These are phyloP conservation scores for Cryptosporidium andersoni DNA, from an alignment of 169 alveolate species.

Conservation along the genomic window DNA sequence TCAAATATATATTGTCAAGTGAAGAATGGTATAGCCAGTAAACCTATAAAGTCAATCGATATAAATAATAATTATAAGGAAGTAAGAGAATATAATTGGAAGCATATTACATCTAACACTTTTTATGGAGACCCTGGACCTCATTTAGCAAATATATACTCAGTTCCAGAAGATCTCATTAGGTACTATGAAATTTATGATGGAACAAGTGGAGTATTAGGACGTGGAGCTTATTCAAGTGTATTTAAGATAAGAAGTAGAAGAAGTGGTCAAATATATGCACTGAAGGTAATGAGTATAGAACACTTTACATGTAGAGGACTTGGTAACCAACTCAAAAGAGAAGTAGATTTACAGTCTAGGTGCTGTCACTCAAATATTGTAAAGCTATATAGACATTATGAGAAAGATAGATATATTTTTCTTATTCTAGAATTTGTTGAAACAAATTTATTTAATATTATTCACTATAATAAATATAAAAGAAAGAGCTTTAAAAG, in stretches of 20 bases:
- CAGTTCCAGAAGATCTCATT: constrained; percentile 61
- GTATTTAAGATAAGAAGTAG: constrained; percentile 61
- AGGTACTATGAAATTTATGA: constrained; percentile 58
- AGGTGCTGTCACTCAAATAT: constrained; percentile 65
- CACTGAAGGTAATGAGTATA: constrained; percentile 62
- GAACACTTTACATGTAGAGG: constrained; percentile 71
- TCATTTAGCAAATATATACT: constrained; percentile 28
- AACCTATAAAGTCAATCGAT: too few relatives aligned
- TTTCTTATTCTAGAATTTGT: constrained; percentile 49
- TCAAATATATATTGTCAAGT: too few relatives aligned
- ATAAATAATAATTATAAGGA: not conserved
- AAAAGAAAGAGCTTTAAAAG: not conserved
- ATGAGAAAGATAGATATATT: constrained; percentile 41
- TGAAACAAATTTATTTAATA: constrained; percentile 43
- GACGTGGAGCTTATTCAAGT: constrained; percentile 68
- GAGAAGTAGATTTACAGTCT: constrained; percentile 61
- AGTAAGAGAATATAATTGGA: constrained; percentile 8
- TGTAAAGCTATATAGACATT: constrained; percentile 40
- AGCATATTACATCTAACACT: constrained; percentile 32
- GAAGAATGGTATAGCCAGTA: too few relatives aligned
- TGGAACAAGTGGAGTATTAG: constrained; percentile 60
- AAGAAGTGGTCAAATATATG: constrained; percentile 61
- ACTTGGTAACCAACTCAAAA: constrained; percentile 45
- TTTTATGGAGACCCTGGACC: constrained; percentile 69
- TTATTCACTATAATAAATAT: constrained; percentile 50